Evolutionary conservation across 2,329 filamentous ascomycete species (phyloP).

Genomic region (Botrytis byssoidea): DNA sequence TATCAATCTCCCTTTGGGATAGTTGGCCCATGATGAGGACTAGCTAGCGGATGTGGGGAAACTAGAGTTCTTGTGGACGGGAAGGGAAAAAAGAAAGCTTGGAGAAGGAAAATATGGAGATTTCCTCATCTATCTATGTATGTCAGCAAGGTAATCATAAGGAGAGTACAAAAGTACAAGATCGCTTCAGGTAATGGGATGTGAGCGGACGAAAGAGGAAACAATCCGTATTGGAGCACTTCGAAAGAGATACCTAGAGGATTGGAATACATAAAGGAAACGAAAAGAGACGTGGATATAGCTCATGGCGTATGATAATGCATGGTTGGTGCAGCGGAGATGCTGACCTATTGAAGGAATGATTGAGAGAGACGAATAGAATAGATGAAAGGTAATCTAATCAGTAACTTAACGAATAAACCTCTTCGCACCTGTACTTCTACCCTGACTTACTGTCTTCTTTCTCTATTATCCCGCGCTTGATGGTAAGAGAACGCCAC

Average conservation of each 20-base stretch:
- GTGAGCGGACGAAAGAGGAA: not conserved
- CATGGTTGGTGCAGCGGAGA: not conserved
- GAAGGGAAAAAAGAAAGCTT: not conserved
- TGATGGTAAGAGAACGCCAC: not conserved
- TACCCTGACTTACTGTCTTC: not conserved
- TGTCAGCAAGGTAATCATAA: not conserved
- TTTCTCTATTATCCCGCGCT: not conserved
- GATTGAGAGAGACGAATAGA: not conserved
- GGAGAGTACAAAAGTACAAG: not conserved
- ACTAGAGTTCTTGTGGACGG: not conserved
- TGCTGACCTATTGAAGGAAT: not conserved
- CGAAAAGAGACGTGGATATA: not conserved
- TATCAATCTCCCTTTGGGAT: conserved; percentile 44
- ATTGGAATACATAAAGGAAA: not conserved
- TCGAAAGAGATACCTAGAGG: not conserved
- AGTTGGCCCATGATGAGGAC: conserved; percentile 23
- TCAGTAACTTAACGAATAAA: not conserved
- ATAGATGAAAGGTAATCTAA: not conserved
- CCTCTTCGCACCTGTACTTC: not conserved
- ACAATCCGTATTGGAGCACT: not conserved
- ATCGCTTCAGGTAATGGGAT: not conserved
- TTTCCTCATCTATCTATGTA: conserved; percentile 16
- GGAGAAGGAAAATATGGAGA: not conserved
- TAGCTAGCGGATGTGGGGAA: conserved; percentile 10
- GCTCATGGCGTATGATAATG: not conserved